Evolutionary conservation across 1,139 yeast species (phyloP), one percentile per base, ranked within the genome.

Genomic region (Magnusiomyces magnusii): DNA sequence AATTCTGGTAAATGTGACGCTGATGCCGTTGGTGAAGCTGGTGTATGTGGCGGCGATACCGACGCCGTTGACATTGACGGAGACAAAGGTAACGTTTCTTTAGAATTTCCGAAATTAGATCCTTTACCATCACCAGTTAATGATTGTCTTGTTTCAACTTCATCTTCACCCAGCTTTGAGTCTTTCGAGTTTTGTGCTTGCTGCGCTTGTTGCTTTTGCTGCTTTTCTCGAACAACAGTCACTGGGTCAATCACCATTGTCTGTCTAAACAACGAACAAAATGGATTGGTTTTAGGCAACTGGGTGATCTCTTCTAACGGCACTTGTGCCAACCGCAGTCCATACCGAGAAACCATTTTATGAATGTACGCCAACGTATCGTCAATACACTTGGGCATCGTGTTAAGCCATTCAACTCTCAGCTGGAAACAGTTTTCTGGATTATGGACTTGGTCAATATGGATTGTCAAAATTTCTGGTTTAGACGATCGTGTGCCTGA

Each of bases 361-460:
- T 91, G 82, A 87, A 97, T 86, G 57, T 82, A 82, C 50, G 80
- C 85, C 36, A 95, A 80, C n/a, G 90, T 78, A 66, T 93, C 97
- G 65, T 95, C 99, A 60, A 95, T 85, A 55, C 93, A 79, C 68
- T 86, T 87, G 0, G 96, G 87, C 0, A 98, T 90, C 0, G 96
- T 85, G 61, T 88, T 89, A 44, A 93, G 75, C 99, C 99, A 95
- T 71, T 93, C 97, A 34, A 93, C 74, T 57, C 97, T 78, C 44
- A 95, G 80, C 68, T 92, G 99, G 75, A 85, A 95, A 68, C 98
- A 92, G 68, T 92, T 96, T 63, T 90, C 95, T 0, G 98, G 97
- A 69, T 92, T 93, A 69, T 91, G 98, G 2, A 91, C 93, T 58
- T 85, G 80, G 70, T 95, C 99, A 68, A 89, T 88, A 72, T 93